Base-by-base conservation (phyloP, 495 filamentous ascomycete genomes). In the Endocarpon pusillum region DNA sequence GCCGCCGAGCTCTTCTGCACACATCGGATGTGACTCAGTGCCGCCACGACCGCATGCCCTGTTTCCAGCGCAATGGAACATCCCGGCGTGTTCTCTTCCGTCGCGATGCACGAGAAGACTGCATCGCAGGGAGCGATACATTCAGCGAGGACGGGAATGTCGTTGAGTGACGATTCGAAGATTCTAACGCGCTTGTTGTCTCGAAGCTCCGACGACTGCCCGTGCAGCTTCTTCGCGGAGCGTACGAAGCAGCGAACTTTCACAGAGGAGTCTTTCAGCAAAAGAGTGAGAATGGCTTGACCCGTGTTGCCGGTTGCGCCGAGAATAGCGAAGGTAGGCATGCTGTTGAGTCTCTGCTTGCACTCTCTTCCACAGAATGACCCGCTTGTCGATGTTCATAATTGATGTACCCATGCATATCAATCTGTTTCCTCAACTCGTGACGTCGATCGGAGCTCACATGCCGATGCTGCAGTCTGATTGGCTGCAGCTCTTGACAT, bases 41-140 rank as follows among this genome's bases (percentile, higher is more conserved):
- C 55, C 1, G 31, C 35, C 17, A 62, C 33, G 12, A 62, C 37
- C 18, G 19, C 32, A n/a, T 39, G 33, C 1, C 57, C 50, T 3
- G 37, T 41, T 21, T 59, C 49, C 32, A 46, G 47, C 0, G 36
- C 47, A 10, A 59, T 34, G 19, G 34, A 29, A 12, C 37, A 47
- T 9, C 45, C 44, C 4, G 57, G 56, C 0, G 45, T 38, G 40
- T 53, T 61, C 26, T 54, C 52, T 38, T 52, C 46, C 12, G 33
- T 40, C 3, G 49, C 39, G 0, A 52, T 43, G 26, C 36, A 39
- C 2, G 48, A 37, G 38, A 62, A 61, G 17, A 58, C 44, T 19
- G 45, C 48, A 9, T 34, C 19, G 29, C 30, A 35, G 30, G 36
- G 45, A 9, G 39, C 15, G 28, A 61, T 36, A 39, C 53, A 59